Conservation (phyloP, 2,329 filamentous ascomycete species). For the Chlorencoelia australis region DNA sequence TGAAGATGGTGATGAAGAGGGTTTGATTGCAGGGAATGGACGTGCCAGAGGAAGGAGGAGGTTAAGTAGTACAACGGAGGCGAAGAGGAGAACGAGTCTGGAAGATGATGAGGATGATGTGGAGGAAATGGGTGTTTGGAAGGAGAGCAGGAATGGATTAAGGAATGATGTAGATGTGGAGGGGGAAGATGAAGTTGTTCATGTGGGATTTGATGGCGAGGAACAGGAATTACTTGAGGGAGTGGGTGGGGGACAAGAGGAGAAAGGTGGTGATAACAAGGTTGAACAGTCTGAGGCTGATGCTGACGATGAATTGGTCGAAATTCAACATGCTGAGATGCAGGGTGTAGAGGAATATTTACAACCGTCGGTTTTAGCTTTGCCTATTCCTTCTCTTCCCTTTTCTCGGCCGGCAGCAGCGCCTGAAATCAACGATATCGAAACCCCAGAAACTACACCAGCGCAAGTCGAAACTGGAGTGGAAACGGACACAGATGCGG, state of each 20-base stretch:
- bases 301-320: conserved; percentile 18
- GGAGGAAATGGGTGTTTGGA: conserved; percentile 20
- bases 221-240: not conserved
- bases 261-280: not conserved
- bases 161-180: conserved; percentile 10
- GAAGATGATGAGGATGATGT: conserved; percentile 27
- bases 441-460: too few relatives aligned
- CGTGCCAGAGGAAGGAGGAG: conserved; percentile 3
- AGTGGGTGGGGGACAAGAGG: not conserved
- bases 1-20: too few relatives aligned
- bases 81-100: conserved; percentile 26
- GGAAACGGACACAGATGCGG: not conserved
- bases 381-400: too few relatives aligned
- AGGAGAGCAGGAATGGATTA: conserved; percentile 8
- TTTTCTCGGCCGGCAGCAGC: too few relatives aligned
- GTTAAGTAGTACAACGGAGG: conserved; percentile 24
- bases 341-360: conserved; percentile 10
- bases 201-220: conserved; percentile 11
- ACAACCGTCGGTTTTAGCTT: not conserved
- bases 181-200: conserved; percentile 15
- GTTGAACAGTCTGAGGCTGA: not conserved
- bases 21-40: conserved; percentile 3
- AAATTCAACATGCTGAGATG: conserved; percentile 22
- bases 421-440: too few relatives aligned
- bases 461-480: not conserved